Conservation (phyloP, 306 rosid species). For the Sphenostylis stenocarpa region DNA sequence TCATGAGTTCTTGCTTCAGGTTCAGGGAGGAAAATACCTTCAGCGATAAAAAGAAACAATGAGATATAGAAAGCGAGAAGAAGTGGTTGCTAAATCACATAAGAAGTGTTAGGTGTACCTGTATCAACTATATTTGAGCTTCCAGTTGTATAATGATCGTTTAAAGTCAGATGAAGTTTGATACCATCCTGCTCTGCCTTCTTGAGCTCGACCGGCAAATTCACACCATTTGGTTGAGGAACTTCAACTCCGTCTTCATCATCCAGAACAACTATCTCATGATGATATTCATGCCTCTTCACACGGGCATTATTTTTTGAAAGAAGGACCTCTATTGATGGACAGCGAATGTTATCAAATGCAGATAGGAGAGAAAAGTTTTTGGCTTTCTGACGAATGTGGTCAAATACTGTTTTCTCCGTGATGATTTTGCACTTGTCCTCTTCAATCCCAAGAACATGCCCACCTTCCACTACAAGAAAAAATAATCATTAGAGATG, state of each 20-base stretch:
- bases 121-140: slow-evolving; percentile 43
- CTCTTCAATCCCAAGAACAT: slow-evolving; percentile 43
- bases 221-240: slow-evolving; percentile 36
- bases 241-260: slow-evolving; percentile 40
- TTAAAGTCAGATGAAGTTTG: slow-evolving; percentile 28
- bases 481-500: neutral
- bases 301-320: slow-evolving; percentile 53
- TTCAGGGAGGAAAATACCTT: slow-evolving; percentile 45
- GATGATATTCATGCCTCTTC: slow-evolving; percentile 48
- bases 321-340: slow-evolving; percentile 51
- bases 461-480: slow-evolving; percentile 47
- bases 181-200: slow-evolving; percentile 27
- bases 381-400: slow-evolving; percentile 88
- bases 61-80: slow-evolving; percentile 8
- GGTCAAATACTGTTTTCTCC: slow-evolving; percentile 82
- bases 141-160: slow-evolving; percentile 33
- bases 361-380: slow-evolving; percentile 54
- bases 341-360: slow-evolving; percentile 44
- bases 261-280: slow-evolving; percentile 57
- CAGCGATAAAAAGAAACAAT: slow-evolving; percentile 25
- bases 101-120: slow-evolving; percentile 42
- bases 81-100: slow-evolving; percentile 8
- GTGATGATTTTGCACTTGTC: slow-evolving; percentile 59
- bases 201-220: slow-evolving; percentile 41
- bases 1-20: slow-evolving; percentile 42